Percentiles rank a stretch among this genome's conserved stretches.
phyloP scores from a whole-genome alignment of 2,329 filamentous ascomycete species.

The Escovopsis sp. region DNA sequence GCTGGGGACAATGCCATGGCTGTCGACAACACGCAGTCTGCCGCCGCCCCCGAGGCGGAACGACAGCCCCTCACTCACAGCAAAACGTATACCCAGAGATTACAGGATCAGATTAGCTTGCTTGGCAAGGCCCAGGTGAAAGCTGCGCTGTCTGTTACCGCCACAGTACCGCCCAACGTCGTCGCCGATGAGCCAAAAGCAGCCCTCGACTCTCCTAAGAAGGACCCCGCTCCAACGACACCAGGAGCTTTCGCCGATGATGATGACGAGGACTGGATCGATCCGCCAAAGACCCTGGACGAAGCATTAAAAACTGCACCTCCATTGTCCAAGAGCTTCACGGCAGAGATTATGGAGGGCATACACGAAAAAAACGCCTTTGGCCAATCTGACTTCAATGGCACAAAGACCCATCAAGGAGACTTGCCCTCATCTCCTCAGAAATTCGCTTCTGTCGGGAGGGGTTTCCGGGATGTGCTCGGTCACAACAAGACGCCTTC shows the following conservation, averaged over 20 bases:
- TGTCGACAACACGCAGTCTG: slow-evolving; percentile 26
- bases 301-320: slow-evolving; percentile 26
- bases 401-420: slow-evolving; percentile 2
- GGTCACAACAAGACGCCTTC: slow-evolving; percentile 47
- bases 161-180: slow-evolving; percentile 7
- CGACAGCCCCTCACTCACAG: slow-evolving; percentile 39
- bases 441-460: background rate
- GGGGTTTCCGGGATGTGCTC: slow-evolving; percentile 7
- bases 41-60: slow-evolving; percentile 27
- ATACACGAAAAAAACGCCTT: slow-evolving; percentile 34
- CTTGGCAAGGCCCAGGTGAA: slow-evolving; percentile 40
- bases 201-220: slow-evolving; percentile 10
- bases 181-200: slow-evolving; percentile 5
- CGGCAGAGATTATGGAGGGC: slow-evolving; percentile 46
- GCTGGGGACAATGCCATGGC: slow-evolving; percentile 40
- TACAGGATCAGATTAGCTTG: slow-evolving; percentile 84
- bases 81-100: slow-evolving; percentile 83
- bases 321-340: slow-evolving; percentile 43
- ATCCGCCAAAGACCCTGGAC: slow-evolving; percentile 27
- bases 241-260: slow-evolving; percentile 43
- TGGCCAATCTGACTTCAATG: slow-evolving; percentile 25
- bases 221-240: slow-evolving; percentile 25
- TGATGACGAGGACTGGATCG: slow-evolving; percentile 50
- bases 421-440: background rate
- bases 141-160: no score